Evolutionary conservation across 2,329 filamentous ascomycete genomes (phyloP).

Genomic region (Westerdykella sp.): DNA sequence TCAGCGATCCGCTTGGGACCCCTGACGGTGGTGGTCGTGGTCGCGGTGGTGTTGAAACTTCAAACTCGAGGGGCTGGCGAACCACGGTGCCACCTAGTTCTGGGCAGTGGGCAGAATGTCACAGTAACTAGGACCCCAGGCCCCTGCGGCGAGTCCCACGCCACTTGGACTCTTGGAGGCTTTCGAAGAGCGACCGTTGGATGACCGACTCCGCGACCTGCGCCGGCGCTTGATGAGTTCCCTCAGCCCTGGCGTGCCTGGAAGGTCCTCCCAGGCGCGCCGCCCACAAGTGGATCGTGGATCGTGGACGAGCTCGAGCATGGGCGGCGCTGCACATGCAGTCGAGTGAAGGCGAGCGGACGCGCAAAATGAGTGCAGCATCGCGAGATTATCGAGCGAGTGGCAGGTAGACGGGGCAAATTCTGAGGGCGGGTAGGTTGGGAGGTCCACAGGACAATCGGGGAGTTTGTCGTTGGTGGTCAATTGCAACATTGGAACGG

Average conservation of each 20-base stretch:
- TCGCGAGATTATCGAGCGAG: no score
- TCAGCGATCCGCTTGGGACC: no score
- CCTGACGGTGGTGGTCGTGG: no score
- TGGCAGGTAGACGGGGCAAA: not conserved
- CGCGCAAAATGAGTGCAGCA: not conserved
- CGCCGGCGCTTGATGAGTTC: constrained; percentile 1
- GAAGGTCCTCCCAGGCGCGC: not conserved
- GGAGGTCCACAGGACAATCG: constrained; percentile 1
- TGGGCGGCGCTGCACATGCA: constrained; percentile 5
- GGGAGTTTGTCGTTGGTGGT: not conserved
- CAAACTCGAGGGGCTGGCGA: no score
- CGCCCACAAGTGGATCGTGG: no score
- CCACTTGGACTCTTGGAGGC: not conserved
- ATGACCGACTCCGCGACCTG: not conserved
- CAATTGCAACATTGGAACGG: no score
- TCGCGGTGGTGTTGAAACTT: no score
- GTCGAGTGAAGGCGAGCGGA: constrained; percentile 21
- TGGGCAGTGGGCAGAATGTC: no score
- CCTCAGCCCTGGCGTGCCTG: constrained; percentile 1
- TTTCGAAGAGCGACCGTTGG: not conserved
- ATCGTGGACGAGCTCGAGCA: not conserved
- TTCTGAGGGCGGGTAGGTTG: constrained; percentile 4
- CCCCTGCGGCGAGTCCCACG: not conserved
- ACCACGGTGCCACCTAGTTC: no score
- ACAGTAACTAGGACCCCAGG: not conserved